Evolutionary conservation across 2,329 filamentous ascomycete genomes (phyloP).

Genomic region (Neofusicoccum laricinum): DNA sequence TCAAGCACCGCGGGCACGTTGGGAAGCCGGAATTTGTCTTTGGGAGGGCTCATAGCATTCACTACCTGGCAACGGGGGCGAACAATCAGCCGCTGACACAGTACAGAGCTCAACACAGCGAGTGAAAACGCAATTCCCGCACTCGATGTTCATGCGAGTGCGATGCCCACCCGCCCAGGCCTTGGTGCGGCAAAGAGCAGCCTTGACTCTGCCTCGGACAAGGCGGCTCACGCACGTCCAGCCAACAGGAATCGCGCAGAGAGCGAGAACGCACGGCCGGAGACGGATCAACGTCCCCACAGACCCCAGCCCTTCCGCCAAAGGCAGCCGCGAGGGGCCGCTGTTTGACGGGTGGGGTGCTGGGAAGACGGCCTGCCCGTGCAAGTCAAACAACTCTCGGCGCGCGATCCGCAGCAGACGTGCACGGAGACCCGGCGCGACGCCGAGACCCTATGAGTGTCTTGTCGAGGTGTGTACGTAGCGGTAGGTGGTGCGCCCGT

Average conservation of each 20-base stretch:
- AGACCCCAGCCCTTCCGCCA: constrained; percentile 4
- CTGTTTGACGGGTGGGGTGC: neutral
- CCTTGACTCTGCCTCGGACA: neutral
- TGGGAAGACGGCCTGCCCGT: neutral
- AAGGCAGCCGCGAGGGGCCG: neutral
- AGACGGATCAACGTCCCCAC: neutral
- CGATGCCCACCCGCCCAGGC: constrained; percentile 7
- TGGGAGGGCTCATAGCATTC: neutral
- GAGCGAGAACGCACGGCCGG: neutral
- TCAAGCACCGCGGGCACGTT: neutral
- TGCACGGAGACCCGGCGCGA: neutral
- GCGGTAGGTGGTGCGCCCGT: neutral
- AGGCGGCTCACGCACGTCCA: neutral
- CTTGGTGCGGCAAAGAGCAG: neutral
- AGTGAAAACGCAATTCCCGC: neutral
- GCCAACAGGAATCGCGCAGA: neutral
- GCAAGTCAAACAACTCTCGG: neutral
- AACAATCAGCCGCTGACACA: neutral
- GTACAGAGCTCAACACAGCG: no score
- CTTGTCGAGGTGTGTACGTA: neutral
- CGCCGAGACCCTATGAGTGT: neutral
- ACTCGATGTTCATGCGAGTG: neutral
- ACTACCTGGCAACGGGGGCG: neutral
- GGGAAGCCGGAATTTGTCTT: neutral
- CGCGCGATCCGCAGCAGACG: neutral